Evolutionary conservation across 352 stramenopile genomes (phyloP).

Genomic region (Phytophthora citricola): DNA sequence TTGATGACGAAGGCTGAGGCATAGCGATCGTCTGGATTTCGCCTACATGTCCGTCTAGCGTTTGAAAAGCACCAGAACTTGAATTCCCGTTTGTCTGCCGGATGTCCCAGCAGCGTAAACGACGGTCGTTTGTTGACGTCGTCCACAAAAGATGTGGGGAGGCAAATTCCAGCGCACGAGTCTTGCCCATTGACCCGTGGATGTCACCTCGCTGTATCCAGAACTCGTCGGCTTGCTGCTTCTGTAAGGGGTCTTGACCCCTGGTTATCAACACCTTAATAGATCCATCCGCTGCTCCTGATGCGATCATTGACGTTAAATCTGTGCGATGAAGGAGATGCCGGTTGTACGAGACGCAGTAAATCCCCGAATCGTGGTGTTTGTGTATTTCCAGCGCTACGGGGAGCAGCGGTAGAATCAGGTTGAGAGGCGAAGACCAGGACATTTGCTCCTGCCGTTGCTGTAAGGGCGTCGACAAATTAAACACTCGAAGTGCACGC

Average conservation of each 20-base stretch:
- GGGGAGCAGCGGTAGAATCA: constrained; percentile 57
- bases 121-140: constrained; percentile 47
- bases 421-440: constrained; percentile 16
- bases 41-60: constrained; percentile 66
- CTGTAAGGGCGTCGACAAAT: constrained; percentile 37
- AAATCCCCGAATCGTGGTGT: constrained; percentile 64
- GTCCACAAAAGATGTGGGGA: constrained; percentile 46
- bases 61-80: constrained; percentile 30
- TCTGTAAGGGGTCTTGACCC: constrained; percentile 13
- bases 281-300: constrained; percentile 58
- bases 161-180: constrained; percentile 55
- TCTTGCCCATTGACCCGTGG: constrained; percentile 43
- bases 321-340: not conserved
- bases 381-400: constrained; percentile 66
- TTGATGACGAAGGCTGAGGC: constrained; percentile 10
- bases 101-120: constrained; percentile 68
- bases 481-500: constrained; percentile 60
- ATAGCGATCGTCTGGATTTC: constrained; percentile 69
- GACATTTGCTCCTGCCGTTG: constrained; percentile 12
- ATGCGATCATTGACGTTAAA: constrained; percentile 46
- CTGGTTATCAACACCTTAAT: constrained; percentile 56
- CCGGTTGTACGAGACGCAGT: constrained; percentile 57
- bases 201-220: constrained; percentile 47
- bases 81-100: constrained; percentile 16
- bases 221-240: constrained; percentile 28